These are phyloP conservation scores for Lasiosphaeris hirsuta DNA, from an alignment of 495 filamentous ascomycete species.

Conservation along the genomic window DNA sequence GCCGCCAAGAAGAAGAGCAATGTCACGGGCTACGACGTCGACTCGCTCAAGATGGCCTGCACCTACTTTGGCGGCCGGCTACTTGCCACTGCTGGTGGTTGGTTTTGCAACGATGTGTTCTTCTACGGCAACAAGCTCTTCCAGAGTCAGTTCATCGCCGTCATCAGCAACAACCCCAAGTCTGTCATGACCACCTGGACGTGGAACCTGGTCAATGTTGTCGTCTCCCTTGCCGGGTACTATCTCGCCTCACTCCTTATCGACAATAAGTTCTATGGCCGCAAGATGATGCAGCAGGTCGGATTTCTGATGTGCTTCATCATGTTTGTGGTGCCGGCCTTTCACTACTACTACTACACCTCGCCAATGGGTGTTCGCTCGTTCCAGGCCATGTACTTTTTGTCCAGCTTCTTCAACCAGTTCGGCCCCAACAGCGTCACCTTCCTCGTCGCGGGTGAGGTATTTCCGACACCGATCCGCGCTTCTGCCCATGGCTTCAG, in stretches of 20 bases:
- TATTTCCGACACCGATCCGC: slow-evolving; percentile 84
- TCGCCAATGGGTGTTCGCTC: slow-evolving; percentile 58
- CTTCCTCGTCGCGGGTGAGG: slow-evolving; percentile 88
- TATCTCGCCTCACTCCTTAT: slow-evolving; percentile 75
- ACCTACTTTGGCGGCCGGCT: slow-evolving; percentile 77
- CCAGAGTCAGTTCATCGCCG: slow-evolving; percentile 76
- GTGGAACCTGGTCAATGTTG: slow-evolving; percentile 86
- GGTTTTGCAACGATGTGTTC: slow-evolving; percentile 93
- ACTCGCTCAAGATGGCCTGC: slow-evolving; percentile 71
- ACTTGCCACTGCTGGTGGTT: slow-evolving; percentile 76
- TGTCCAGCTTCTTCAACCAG: slow-evolving; percentile 93
- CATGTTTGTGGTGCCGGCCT: slow-evolving; percentile 80
- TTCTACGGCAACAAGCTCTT: slow-evolving; percentile 99
- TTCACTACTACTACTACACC: slow-evolving; percentile 78
- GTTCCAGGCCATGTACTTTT: slow-evolving; percentile 93
- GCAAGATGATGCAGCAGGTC: slow-evolving; percentile 87
- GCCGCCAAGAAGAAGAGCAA: slow-evolving; percentile 77
- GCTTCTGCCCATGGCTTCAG: slow-evolving; percentile 88
- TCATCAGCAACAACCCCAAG: slow-evolving; percentile 55
- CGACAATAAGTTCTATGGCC: slow-evolving; percentile 88
- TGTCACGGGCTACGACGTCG: slow-evolving; percentile 83
- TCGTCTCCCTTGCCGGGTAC: slow-evolving; percentile 78
- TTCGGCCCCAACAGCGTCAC: slow-evolving; percentile 91
- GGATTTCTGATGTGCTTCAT: slow-evolving; percentile 86
- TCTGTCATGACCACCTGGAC: slow-evolving; percentile 80